phyloP scores from a whole-genome alignment of 129 eudicot genomes.

The Mikania micrantha region DNA sequence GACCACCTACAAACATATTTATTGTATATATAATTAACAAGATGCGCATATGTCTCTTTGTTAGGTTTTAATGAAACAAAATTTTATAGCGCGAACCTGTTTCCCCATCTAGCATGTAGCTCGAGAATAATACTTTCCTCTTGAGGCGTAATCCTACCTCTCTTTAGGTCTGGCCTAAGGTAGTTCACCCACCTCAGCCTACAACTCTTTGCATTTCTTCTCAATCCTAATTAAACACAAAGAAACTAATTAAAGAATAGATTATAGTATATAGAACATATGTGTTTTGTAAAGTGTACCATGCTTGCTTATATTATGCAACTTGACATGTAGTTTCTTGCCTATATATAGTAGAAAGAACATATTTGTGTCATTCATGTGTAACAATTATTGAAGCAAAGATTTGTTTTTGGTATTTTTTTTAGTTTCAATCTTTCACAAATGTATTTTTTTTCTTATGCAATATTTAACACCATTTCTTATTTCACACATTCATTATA shows the following conservation, averaged over 20 bases:
- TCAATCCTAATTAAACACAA: conserved; percentile 50
- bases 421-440: no score
- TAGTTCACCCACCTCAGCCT: conserved; percentile 94
- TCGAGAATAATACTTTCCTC: conserved; percentile 69
- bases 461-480: no score
- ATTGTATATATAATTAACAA: background rate
- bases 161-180: conserved; percentile 84
- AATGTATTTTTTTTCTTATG: no score
- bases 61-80: background rate
- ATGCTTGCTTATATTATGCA: background rate
- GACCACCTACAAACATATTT: conserved; percentile 64
- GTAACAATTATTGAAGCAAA: no score
- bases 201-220: conserved; percentile 89
- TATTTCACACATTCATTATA: no score
- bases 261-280: no score
- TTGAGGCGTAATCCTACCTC: conserved; percentile 79
- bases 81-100: conserved; percentile 41
- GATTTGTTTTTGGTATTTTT: no score
- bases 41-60: background rate
- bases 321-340: background rate
- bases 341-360: no score
- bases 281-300: background rate
- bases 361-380: no score
- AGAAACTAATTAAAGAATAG: background rate
- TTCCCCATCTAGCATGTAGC: conserved; percentile 87